Evolutionary conservation across 352 stramenopile genomes (phyloP), one percentile per base, ranked within the genome.

Genomic region (Plasmopara viticola): DNA sequence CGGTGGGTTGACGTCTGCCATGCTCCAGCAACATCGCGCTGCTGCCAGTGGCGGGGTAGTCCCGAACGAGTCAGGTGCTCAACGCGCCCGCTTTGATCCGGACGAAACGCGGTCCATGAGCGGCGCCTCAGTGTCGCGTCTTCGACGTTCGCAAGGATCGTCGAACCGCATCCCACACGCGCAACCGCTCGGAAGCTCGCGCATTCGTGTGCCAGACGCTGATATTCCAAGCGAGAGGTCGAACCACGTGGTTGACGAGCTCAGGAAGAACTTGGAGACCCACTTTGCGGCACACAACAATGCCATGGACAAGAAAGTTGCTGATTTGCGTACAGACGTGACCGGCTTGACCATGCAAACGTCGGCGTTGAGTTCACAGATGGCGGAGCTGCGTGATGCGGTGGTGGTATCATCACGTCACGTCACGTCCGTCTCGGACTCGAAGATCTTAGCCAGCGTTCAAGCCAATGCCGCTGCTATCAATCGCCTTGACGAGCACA

Each of bases 181-280:
- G 5, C 63, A 54, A 7, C 14, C 47, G 17, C 54, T 66, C 4
- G 56, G 63, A 51, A 59, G 64, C 6, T 60, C 70, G 9, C 58
- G 62, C 4, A 80, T 80, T 52, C 72, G 72, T 38, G 70, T 83
- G 4, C 58, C 64, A 0, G 59, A 66, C 5, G 31, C 60, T 2
- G 72, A 83, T 25, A 80, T 79, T 40, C 72, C 72, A 13, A 64
- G 55, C 48, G 69, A 78, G 12, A 53, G 72, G 18, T 70, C 72
- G 4, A 68, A 62, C 39, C 74, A 80, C 50, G 58, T 78, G 4
- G 29, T 80, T 2, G 74, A 86, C 8, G 74, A 86, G 20, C 52
- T 86, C 12, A 79, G 70, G 51, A 87, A 86, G 58, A 81, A 72
- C 29, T 59, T 92, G 6, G 78, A 92, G 62, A 75, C 78, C 12